These are phyloP conservation scores for Fusarium sp. DNA, from an alignment of 2,329 filamentous ascomycete species.

Conservation along the genomic window DNA sequence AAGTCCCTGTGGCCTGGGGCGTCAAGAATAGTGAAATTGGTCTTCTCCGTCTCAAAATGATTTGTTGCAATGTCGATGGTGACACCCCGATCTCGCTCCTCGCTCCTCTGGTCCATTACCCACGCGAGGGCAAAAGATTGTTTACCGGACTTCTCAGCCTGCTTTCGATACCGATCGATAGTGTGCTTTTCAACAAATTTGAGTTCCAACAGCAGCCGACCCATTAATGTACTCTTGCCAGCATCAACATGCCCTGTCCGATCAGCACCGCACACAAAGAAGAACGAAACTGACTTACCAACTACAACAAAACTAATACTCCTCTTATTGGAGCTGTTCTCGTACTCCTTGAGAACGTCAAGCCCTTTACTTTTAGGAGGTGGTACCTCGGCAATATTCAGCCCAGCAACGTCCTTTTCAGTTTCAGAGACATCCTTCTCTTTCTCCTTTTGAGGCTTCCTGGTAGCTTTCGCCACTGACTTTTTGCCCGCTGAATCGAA, in stretches of 20 bases:
- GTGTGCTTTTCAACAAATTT: conserved; percentile 90
- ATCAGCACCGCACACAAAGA: conserved; percentile 25
- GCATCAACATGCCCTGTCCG: conserved; percentile 90
- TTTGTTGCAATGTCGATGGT: conserved; percentile 98
- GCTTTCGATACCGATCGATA: conserved; percentile 87
- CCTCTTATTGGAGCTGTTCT: conserved; percentile 80
- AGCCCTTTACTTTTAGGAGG: conserved; percentile 81
- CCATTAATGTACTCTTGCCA: conserved; percentile 98
- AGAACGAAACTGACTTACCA: conserved; percentile 66
- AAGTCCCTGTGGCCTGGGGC: conserved; percentile 96
- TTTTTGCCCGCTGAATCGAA: conserved; percentile 67
- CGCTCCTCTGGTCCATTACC: conserved; percentile 92
- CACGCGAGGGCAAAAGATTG: conserved; percentile 96
- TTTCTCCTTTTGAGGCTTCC: conserved; percentile 60
- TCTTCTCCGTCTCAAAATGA: conserved; percentile 89
- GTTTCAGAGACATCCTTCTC: conserved; percentile 49
- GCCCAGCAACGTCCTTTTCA: conserved; percentile 50
- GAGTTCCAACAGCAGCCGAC: conserved; percentile 88
- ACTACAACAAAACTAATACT: conserved; percentile 93
- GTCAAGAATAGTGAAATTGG: conserved; percentile 92
- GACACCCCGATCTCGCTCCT: conserved; percentile 90
- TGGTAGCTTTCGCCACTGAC: conserved; percentile 55
- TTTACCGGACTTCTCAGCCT: conserved; percentile 93
- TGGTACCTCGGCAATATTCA: conserved; percentile 65
- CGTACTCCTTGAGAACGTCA: conserved; percentile 85